These are phyloP conservation scores for Silene vulgaris DNA, from an alignment of 179 eudicot species.

Conservation along the genomic window DNA sequence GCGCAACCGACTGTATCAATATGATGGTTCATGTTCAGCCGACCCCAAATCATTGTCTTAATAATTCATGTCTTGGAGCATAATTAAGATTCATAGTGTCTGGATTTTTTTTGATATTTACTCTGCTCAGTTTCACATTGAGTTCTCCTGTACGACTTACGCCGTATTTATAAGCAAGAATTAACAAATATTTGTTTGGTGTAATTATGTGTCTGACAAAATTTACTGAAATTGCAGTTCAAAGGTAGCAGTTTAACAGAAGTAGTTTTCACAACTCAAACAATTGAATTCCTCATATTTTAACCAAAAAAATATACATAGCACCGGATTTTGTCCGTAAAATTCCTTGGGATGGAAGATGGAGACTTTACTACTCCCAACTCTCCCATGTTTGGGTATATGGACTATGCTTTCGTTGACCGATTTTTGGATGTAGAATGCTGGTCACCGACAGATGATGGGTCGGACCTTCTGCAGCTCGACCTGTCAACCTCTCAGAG, in stretches of 20 bases:
- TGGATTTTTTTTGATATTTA: slow-evolving; percentile 16
- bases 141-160: neutral
- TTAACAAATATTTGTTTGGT: neutral
- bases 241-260: slow-evolving; percentile 35
- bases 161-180: no score
- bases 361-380: slow-evolving; percentile 38
- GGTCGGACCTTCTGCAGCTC: slow-evolving; percentile 41
- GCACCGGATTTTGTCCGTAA: no score
- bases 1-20: neutral
- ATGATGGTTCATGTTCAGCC: slow-evolving; percentile 3
- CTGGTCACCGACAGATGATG: slow-evolving; percentile 59
- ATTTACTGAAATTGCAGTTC: slow-evolving; percentile 42
- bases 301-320: neutral
- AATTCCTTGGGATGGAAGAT: slow-evolving; percentile 50
- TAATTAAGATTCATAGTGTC: slow-evolving; percentile 19
- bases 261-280: slow-evolving; percentile 32
- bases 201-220: slow-evolving; percentile 8
- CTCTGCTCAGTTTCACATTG: slow-evolving; percentile 4
- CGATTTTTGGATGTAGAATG: slow-evolving; percentile 55
- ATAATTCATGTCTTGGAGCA: neutral
- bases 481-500: slow-evolving; percentile 30
- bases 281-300: slow-evolving; percentile 5
- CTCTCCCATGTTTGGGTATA: slow-evolving; percentile 38
- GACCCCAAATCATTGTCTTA: neutral
- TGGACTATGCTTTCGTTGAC: slow-evolving; percentile 60